Conservation (phyloP, 805 yeast species). For the Wickerhamia fluorescens region DNA sequence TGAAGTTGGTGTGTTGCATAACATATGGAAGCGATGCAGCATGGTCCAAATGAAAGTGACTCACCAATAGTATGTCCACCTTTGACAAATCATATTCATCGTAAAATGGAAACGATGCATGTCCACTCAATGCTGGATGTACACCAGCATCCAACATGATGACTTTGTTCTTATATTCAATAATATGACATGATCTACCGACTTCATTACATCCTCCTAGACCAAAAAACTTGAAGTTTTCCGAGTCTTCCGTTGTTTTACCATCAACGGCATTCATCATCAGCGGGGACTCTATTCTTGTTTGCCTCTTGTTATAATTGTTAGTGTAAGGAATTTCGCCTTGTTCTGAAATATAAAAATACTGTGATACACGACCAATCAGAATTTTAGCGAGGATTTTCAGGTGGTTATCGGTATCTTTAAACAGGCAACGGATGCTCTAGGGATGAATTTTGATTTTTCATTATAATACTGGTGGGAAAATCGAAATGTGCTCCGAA, state of each 20-base stretch:
- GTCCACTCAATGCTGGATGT: conserved; percentile 90
- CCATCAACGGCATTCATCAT: conserved; percentile 1
- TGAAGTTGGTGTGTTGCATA: conserved; percentile 92
- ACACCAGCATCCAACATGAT: conserved; percentile 98
- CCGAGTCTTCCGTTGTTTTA: conserved; percentile 22
- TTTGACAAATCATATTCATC: conserved; percentile 89
- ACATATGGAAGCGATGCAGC: conserved; percentile 98
- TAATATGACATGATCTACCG: conserved; percentile 91
- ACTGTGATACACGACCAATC: too few relatives aligned
- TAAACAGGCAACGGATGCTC: too few relatives aligned
- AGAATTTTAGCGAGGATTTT: too few relatives aligned
- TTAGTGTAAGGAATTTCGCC: too few relatives aligned
- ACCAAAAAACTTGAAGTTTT: conserved; percentile 62
- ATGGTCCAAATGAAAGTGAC: conserved; percentile 96
- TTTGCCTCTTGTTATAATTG: too few relatives aligned
- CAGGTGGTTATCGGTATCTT: too few relatives aligned
- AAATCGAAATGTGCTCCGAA: too few relatives aligned
- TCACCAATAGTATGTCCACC: conserved; percentile 78
- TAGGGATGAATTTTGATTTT: conserved; percentile 1
- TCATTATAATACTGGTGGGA: too few relatives aligned
- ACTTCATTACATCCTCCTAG: conserved; percentile 99
- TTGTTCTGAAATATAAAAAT: too few relatives aligned
- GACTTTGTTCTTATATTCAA: conserved; percentile 88
- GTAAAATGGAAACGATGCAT: conserved; percentile 87
- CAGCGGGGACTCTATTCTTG: too few relatives aligned